A percentile compares a stretch with the other conserved stretches of the same genome.
Evolutionary conservation across 768 basidiomycete species (phyloP).

Genomic region (Coprinopsis strossmayeri): DNA sequence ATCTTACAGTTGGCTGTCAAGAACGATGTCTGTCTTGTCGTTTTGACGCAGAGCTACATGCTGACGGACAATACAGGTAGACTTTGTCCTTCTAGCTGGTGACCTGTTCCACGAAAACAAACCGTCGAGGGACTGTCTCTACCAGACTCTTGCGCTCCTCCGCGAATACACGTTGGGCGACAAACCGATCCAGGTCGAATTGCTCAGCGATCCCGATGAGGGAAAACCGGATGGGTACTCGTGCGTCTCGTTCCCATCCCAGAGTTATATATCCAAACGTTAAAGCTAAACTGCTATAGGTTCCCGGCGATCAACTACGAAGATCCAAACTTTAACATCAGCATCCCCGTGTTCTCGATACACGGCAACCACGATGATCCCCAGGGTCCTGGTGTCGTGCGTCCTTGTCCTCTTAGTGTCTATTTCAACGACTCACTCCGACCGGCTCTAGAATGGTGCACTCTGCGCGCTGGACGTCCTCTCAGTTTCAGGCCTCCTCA

Average conservation of each 20-base stretch:
- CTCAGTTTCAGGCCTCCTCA: slow-evolving; percentile 88
- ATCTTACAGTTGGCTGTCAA: slow-evolving; percentile 89
- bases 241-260: slow-evolving; percentile 38
- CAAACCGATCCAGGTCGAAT: slow-evolving; percentile 83
- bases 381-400: slow-evolving; percentile 86
- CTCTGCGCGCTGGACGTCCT: slow-evolving; percentile 93
- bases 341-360: slow-evolving; percentile 97
- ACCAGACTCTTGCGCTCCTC: slow-evolving; percentile 82
- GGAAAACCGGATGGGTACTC: slow-evolving; percentile 80
- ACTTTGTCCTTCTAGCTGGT: slow-evolving; percentile 91
- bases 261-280: slow-evolving; percentile 1
- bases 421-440: neutral
- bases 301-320: slow-evolving; percentile 98
- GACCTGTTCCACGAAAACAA: slow-evolving; percentile 98
- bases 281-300: slow-evolving; percentile 30
- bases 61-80: slow-evolving; percentile 55
- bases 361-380: slow-evolving; percentile 99
- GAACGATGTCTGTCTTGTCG: slow-evolving; percentile 50
- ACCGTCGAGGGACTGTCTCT: slow-evolving; percentile 84
- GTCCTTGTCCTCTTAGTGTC: slow-evolving; percentile 20
- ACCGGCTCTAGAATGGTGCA: slow-evolving; percentile 73
- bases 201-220: slow-evolving; percentile 88
- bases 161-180: slow-evolving; percentile 89
- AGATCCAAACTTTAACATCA: slow-evolving; percentile 91
- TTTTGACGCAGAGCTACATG: neutral